Evolutionary conservation across 192 early-diverging fungal genomes (phyloP).

Genomic region (Entomortierella lignicola): DNA sequence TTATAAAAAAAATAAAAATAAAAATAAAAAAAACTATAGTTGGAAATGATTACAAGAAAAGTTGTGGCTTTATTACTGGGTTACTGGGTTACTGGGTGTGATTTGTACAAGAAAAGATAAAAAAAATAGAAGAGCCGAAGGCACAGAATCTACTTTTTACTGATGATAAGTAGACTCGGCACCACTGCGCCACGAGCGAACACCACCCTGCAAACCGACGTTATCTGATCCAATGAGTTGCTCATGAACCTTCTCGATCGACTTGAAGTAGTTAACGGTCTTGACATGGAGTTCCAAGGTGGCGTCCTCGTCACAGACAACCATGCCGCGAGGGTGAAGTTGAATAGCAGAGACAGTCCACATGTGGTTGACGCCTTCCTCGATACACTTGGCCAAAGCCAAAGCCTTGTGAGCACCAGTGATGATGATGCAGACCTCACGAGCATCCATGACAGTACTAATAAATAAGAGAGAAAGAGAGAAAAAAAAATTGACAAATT

Average conservation of each 20-base stretch:
- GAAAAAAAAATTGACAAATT: too few relatives aligned
- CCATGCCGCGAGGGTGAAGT: constrained; percentile 80
- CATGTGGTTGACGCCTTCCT: constrained; percentile 88
- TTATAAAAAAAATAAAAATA: background rate
- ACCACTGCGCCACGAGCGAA: constrained; percentile 54
- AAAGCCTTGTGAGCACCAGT: constrained; percentile 88
- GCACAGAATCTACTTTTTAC: constrained; percentile 14
- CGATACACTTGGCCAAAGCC: constrained; percentile 87
- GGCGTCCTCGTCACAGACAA: constrained; percentile 91
- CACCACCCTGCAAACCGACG: constrained; percentile 75
- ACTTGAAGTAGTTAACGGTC: constrained; percentile 90
- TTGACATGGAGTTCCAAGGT: constrained; percentile 90
- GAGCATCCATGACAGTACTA: constrained; percentile 89
- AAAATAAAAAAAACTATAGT: background rate
- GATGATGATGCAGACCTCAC: constrained; percentile 87
- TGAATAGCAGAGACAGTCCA: constrained; percentile 91
- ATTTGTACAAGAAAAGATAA: background rate
- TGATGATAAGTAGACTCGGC: constrained; percentile 55
- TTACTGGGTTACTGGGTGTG: background rate
- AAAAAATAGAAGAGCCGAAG: background rate
- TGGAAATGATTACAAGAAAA: background rate
- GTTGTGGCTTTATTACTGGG: constrained; percentile 3
- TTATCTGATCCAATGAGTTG: constrained; percentile 79
- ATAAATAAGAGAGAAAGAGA: background rate
- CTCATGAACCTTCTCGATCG: constrained; percentile 86